Evolutionary conservation across 768 basidiomycete genomes (phyloP).

Genomic region (Leccinum pellstonianum): DNA sequence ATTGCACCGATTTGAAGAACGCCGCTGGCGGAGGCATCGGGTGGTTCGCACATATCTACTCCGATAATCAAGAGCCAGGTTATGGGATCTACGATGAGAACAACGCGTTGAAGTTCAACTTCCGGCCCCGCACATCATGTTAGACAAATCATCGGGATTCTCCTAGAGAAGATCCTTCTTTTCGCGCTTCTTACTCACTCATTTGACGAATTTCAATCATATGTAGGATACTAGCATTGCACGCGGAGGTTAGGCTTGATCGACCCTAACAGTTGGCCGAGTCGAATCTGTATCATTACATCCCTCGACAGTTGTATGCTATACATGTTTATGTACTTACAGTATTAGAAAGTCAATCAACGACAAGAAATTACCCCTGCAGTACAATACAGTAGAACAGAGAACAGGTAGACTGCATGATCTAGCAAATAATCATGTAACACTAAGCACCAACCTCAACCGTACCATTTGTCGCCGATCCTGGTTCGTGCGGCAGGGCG

Average conservation of each 20-base stretch:
- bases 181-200: background rate
- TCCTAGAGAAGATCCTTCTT: background rate
- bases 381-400: constrained; percentile 24
- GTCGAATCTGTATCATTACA: constrained; percentile 1
- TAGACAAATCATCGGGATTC: constrained; percentile 27
- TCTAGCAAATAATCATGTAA: constrained; percentile 5
- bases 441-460: constrained; percentile 33
- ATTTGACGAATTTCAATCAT: background rate
- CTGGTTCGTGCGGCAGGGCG: constrained; percentile 57
- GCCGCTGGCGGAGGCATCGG: constrained; percentile 63
- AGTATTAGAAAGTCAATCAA: background rate
- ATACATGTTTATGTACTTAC: background rate
- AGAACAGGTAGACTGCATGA: background rate
- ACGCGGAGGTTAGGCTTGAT: background rate
- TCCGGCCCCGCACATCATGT: constrained; percentile 62
- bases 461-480: constrained; percentile 72
- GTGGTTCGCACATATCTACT: constrained; percentile 83
- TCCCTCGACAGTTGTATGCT: background rate
- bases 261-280: background rate
- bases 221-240: background rate
- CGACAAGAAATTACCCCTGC: constrained; percentile 12
- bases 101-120: constrained; percentile 58
- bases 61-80: constrained; percentile 61
- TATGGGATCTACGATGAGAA: constrained; percentile 62
- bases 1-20: constrained; percentile 61